These are phyloP conservation scores for Phaseolus coccineus DNA, from an alignment of 331 rosid species.

Conservation along the genomic window DNA sequence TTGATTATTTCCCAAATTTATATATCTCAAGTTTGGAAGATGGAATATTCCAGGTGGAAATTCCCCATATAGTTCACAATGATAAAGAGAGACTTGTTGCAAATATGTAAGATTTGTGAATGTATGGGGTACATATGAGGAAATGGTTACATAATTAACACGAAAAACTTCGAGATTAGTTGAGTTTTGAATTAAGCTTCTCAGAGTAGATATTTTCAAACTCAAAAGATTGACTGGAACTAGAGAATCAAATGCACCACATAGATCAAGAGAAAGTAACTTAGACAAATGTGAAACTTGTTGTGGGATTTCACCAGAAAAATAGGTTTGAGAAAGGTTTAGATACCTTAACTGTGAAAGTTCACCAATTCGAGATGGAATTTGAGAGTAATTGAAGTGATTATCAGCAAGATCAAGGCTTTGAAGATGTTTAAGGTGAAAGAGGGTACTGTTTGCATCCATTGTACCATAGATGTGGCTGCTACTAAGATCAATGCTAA, in stretches of 20 bases:
- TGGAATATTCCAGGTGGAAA: conserved; percentile 24
- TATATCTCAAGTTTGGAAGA: background rate
- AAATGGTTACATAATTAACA: background rate
- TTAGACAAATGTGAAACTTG: background rate
- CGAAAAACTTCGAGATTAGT: background rate
- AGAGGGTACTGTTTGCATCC: conserved; percentile 48
- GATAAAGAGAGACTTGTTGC: background rate
- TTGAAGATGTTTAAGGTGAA: conserved; percentile 43
- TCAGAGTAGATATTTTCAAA: background rate
- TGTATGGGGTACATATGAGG: background rate
- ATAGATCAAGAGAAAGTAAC: conserved; percentile 27
- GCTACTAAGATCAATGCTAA: background rate
- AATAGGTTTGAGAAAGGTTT: background rate
- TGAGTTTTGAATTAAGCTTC: conserved; percentile 27
- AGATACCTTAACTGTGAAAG: conserved; percentile 9
- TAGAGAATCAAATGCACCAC: too few relatives aligned
- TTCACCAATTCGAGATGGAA: conserved; percentile 40
- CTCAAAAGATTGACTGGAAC: background rate
- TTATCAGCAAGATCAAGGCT: conserved; percentile 45
- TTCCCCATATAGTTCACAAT: conserved; percentile 20
- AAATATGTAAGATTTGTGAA: conserved; percentile 23
- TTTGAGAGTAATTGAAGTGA: conserved; percentile 39
- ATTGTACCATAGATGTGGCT: conserved; percentile 43
- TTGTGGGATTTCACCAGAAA: conserved; percentile 17
- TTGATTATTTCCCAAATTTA: background rate